These are phyloP conservation scores for Hevea brasiliensis DNA, from an alignment of 345 rosid species.

Conservation along the genomic window DNA sequence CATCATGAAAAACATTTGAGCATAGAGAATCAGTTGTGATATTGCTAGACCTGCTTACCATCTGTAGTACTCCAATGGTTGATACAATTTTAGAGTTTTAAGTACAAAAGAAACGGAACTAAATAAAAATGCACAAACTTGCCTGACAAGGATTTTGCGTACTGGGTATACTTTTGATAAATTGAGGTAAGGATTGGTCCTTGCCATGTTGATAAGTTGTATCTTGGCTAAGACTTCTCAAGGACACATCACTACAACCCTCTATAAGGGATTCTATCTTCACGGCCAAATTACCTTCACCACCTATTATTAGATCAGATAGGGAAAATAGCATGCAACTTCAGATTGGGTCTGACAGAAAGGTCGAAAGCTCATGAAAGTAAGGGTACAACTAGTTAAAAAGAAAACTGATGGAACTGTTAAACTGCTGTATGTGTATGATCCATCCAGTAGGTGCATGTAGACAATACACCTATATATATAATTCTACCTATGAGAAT, in stretches of 20 bases:
- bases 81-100: background rate
- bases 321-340: background rate
- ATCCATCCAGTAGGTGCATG: background rate
- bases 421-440: background rate
- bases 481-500: background rate
- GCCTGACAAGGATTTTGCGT: conserved; percentile 55
- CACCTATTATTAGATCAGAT: conserved; percentile 25
- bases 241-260: conserved; percentile 38
- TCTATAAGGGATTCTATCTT: conserved; percentile 52
- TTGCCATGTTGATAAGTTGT: conserved; percentile 16
- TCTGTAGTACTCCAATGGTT: background rate
- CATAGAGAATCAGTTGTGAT: background rate
- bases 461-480: background rate
- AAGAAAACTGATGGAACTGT: background rate
- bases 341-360: background rate
- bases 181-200: conserved; percentile 29
- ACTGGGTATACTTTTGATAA: conserved; percentile 22
- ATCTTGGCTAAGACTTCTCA: conserved; percentile 21
- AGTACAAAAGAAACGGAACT: background rate
- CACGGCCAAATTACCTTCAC: conserved; percentile 45
- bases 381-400: background rate
- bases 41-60: background rate
- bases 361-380: background rate
- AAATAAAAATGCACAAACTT: conserved; percentile 18
- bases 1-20: background rate